Evolutionary conservation across 139 green algal species (phyloP).

Genomic region (Micromonas commoda): DNA sequence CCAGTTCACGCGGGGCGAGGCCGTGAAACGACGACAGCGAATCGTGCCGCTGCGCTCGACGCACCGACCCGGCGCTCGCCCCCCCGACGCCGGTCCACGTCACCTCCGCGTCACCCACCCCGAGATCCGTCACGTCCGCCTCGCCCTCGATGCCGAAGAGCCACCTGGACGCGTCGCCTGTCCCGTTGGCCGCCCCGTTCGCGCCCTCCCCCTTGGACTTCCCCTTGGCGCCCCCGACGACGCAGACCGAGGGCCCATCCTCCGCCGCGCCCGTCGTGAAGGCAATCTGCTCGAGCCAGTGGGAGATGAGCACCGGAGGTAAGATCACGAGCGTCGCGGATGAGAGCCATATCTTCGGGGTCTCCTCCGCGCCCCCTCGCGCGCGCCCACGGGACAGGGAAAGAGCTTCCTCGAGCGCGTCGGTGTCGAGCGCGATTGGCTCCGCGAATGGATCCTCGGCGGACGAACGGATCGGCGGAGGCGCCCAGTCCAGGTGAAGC

Average conservation of each 20-base stretch:
- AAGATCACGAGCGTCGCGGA: slow-evolving; percentile 86
- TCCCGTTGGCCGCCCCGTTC: not conserved
- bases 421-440: slow-evolving; percentile 42
- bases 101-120: not conserved
- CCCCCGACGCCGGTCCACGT: not conserved
- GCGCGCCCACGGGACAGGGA: too few species aligned
- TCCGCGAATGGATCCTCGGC: not conserved
- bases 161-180: not conserved
- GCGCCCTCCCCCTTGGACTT: not conserved
- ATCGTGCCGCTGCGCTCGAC: not conserved
- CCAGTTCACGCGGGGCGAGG: not conserved
- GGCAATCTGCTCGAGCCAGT: slow-evolving; percentile 75
- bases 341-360: slow-evolving; percentile 63
- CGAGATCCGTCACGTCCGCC: not conserved
- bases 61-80: not conserved
- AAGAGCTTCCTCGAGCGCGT: slow-evolving; percentile 44
- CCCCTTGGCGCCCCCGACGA: not conserved
- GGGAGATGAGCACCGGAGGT: slow-evolving; percentile 67
- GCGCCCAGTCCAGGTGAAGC: not conserved
- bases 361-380: slow-evolving; percentile 24
- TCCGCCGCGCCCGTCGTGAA: not conserved
- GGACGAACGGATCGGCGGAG: too few species aligned
- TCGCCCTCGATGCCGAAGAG: not conserved
- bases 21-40: not conserved
- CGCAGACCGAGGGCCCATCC: not conserved